phyloP scores from a whole-genome alignment of 345 rosid species.

The Syzygium jambos region DNA sequence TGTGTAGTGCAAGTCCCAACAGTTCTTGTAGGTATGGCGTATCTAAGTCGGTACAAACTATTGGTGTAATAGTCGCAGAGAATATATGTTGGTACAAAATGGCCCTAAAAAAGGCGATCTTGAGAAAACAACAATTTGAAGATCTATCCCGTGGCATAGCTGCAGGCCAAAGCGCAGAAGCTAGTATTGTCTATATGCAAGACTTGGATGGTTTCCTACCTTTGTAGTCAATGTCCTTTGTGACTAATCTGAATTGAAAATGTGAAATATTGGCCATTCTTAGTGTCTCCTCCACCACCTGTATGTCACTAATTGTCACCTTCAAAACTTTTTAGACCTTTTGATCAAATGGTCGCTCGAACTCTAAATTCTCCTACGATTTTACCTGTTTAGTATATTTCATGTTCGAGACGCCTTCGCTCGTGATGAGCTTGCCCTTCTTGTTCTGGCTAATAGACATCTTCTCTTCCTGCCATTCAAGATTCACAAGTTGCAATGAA shows the following conservation, averaged over 20 bases:
- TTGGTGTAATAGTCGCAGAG: not conserved
- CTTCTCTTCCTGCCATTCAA: constrained; percentile 29
- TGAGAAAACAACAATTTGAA: not conserved
- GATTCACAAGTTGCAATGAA: not conserved
- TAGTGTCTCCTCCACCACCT: not conserved
- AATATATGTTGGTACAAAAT: not conserved
- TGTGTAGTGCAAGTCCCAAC: not conserved
- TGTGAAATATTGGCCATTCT: not conserved
- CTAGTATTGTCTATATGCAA: not conserved
- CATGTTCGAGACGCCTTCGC: constrained; percentile 23
- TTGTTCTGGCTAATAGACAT: constrained; percentile 8
- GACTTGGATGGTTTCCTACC: not conserved
- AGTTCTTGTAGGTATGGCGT: not conserved
- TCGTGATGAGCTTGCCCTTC: constrained; percentile 21
- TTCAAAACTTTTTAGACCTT: not conserved
- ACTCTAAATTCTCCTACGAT: not conserved
- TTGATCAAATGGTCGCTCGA: not conserved
- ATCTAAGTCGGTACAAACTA: not conserved
- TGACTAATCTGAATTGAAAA: not conserved
- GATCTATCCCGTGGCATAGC: not conserved
- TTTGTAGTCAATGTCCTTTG: constrained; percentile 1
- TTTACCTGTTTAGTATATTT: constrained; percentile 31
- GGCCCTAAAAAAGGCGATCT: not conserved
- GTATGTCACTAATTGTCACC: not conserved
- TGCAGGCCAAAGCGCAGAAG: not conserved